Percentiles rank a stretch among this genome's conserved stretches.
phyloP scores from a whole-genome alignment of 305 asterid genomes.

The Ruellia speciosa region DNA sequence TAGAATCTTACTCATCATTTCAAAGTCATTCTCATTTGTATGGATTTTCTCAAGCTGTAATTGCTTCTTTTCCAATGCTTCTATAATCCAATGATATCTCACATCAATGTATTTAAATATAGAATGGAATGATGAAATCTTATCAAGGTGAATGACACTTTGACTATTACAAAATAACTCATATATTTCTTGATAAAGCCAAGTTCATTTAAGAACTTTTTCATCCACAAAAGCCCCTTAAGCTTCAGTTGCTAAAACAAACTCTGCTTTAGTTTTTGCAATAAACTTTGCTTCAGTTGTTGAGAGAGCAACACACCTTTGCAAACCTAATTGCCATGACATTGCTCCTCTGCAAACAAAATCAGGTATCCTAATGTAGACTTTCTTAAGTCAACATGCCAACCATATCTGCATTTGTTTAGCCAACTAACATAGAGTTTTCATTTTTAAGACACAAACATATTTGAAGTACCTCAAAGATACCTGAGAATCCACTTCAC shows the following conservation, averaged over 20 bases:
- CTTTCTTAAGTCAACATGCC: constrained; percentile 5
- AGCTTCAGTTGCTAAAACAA: background rate
- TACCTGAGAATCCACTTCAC: constrained; percentile 8
- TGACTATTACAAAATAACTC: background rate
- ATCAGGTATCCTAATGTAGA: background rate
- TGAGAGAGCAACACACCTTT: background rate
- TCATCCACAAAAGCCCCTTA: background rate
- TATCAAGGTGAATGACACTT: background rate
- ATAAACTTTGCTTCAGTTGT: background rate
- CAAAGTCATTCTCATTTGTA: background rate
- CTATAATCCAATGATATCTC: constrained; percentile 6
- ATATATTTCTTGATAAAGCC: background rate
- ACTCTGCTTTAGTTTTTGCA: too few species aligned
- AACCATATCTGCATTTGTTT: constrained; percentile 2
- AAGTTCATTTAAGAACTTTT: background rate
- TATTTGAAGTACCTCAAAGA: background rate
- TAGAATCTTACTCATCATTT: background rate
- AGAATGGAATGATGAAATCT: background rate
- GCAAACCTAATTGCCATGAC: constrained; percentile 4
- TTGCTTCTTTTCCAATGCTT: background rate
- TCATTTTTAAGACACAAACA: background rate
- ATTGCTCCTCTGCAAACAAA: background rate
- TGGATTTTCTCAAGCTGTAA: background rate
- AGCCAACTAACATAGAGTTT: background rate
- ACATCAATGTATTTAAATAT: background rate